A percentile compares a stretch with the other conserved stretches of the same genome.
Evolutionary conservation across 495 filamentous ascomycete genomes (phyloP).

Genomic region (Astrothelium subdiscretum): DNA sequence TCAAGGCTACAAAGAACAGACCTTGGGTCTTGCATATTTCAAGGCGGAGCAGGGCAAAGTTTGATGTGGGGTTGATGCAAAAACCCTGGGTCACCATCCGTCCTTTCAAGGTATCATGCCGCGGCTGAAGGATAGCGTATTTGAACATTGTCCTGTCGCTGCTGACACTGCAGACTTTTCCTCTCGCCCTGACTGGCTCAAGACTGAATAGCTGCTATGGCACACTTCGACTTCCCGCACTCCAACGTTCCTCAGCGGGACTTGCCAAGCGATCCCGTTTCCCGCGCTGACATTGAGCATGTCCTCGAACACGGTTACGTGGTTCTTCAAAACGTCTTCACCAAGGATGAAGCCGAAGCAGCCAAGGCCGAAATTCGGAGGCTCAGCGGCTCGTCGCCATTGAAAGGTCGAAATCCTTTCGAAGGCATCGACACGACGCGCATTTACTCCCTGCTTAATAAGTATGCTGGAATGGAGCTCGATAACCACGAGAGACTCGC

Average conservation of each 20-base stretch:
- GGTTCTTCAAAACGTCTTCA: constrained; percentile 21
- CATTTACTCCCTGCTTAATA: constrained; percentile 24
- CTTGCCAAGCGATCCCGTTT: constrained; percentile 1
- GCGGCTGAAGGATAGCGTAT: too few species aligned
- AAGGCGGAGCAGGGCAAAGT: too few species aligned
- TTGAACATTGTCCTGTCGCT: too few species aligned
- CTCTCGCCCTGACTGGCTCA: too few species aligned
- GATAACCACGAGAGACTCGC: background rate
- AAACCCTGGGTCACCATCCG: too few species aligned
- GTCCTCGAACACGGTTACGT: constrained; percentile 26
- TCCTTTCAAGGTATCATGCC: too few species aligned
- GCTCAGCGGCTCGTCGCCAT: background rate
- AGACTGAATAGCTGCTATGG: too few species aligned
- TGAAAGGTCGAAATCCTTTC: constrained; percentile 21
- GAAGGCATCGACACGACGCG: constrained; percentile 25
- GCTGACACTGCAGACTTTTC: too few species aligned
- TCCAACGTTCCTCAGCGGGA: background rate
- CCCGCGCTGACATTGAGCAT: constrained; percentile 14
- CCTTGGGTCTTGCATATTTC: too few species aligned
- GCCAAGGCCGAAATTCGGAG: constrained; percentile 17
- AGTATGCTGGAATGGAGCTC: background rate
- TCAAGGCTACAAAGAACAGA: too few species aligned
- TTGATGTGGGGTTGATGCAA: too few species aligned
- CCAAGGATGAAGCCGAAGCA: constrained; percentile 8
- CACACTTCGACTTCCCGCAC: background rate